Evolutionary conservation across 805 yeast genomes (phyloP), one percentile per base, ranked within the genome.

Genomic region (Pichia thaimueangensis): DNA sequence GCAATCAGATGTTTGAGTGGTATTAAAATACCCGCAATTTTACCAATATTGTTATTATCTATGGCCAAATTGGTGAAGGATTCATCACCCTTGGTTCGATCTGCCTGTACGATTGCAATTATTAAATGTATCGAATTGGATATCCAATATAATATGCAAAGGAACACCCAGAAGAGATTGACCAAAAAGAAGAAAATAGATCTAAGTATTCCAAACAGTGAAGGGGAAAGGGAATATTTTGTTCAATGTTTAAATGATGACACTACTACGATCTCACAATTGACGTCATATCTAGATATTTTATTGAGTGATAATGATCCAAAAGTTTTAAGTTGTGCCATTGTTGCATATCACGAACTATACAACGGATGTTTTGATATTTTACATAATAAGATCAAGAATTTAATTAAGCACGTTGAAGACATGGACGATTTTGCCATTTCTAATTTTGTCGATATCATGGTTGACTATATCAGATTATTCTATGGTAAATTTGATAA

Each of bases 1-100:
- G 82, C 95, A 0, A 73, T 93, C 34, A 71, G 89, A 41, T 80
- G 88, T 12, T 71, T 93, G 54, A 78, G 93, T 2, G 89, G 91
- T n/a, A 81, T 93, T 44, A 72, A 79, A 35, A 85, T 91, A 16
- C 76, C 86, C 2, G 85, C 91, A 7, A 81, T 93, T 30, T 72
- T 82, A 17, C 93, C 96, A 0, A 86, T 93, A 36, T 70, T 88
- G 13, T 57, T 82, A 5, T 68, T 88, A 31, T 83, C 93, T 28
- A 69, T 91, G 49, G 80, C 80, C 49, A 76, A 85, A 54, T 70
- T 83, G 6, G 62, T 75, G 3, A 62, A 71, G 8, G 99, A 93
- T 56, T 70, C 79, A 3, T 79, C 93, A 8, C 79, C 95, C 0
- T 57, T 73, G 13, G 98, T 93, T 3, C 72, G 97, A 48, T 67